Percentiles rank a stretch among this genome's conserved stretches.
Conservation (phyloP, 371 early-diverging fungal genomes). For the Rhizoclosmatium hyalinum region DNA sequence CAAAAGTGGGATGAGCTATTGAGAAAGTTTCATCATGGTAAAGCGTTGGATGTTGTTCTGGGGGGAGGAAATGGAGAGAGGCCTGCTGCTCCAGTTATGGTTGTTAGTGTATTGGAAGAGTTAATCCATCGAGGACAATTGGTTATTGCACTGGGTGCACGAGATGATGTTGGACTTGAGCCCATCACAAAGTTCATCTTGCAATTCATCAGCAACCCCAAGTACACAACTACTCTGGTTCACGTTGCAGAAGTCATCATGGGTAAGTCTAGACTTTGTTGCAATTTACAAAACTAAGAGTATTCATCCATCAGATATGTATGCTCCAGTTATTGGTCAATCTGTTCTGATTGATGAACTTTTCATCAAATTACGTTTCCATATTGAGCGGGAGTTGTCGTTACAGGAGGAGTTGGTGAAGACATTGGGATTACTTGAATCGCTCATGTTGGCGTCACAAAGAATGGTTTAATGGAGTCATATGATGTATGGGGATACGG, state of each 20-base stretch:
- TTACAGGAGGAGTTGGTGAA: conserved; percentile 76
- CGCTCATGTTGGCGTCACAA: conserved; percentile 51
- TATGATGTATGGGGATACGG: too few relatives aligned
- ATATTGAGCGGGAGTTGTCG: conserved; percentile 76
- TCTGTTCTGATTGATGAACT: conserved; percentile 75
- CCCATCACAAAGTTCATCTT: conserved; percentile 81
- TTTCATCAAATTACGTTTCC: conserved; percentile 63
- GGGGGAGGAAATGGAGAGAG: conserved; percentile 12
- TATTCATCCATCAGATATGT: conserved; percentile 69
- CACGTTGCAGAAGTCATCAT: conserved; percentile 77
- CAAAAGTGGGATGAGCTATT: conserved; percentile 81
- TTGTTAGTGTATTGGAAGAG: conserved; percentile 83
- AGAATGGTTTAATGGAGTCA: background rate
- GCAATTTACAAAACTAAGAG: background rate
- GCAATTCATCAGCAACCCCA: conserved; percentile 77
- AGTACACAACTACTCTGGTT: conserved; percentile 75
- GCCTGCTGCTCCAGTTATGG: conserved; percentile 20
- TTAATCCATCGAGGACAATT: conserved; percentile 86
- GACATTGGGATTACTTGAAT: conserved; percentile 82
- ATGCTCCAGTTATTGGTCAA: conserved; percentile 76
- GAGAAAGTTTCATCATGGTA: conserved; percentile 81
- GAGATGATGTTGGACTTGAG: conserved; percentile 85
- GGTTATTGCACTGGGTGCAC: conserved; percentile 77
- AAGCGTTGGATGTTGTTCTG: conserved; percentile 82
- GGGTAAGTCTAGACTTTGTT: conserved; percentile 55